Evolutionary conservation across 1,284 basidiomycete species (phyloP), one percentile per base, ranked within the genome.

Genomic region (Pseudozyma hubeiensis): DNA sequence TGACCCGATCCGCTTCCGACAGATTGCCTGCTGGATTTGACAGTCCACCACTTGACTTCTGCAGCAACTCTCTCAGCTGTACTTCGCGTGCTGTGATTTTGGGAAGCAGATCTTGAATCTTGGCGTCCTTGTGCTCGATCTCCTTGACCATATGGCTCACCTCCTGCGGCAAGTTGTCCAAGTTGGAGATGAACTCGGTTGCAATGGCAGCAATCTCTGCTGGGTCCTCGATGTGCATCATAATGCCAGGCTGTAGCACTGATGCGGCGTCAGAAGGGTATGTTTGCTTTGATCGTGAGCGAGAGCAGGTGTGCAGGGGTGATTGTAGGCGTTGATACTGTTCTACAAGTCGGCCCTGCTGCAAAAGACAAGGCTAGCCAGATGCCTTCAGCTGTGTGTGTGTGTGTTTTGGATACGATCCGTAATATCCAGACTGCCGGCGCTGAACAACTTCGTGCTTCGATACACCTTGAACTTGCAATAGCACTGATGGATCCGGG

Each of bases 121-220:
- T 82, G 49, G 59, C 65, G 53, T 84, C 82, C 60, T 84, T 84
- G 54, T 82, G 77, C 40, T 83, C 77, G 43, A 84, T 83, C 63
- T 84, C 82, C 48, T 81, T 80, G 52, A 84, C 53, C 46, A 81
- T 68, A 49, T 83, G 81, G 10, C 62, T 70, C n/a, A 84, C 79
- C 48, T 84, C 81, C 24, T 75, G 75, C 2, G 82, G 81, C 37
- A 84, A 53, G 35, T 83, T 84, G 71, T 84, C 81, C 8, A 84
- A 58, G 16, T 69, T 68, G 1, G 77, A 77, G 43, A 82, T 75
- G 58, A 75, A 83, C 63, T 83, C 81, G 46, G 66, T 69, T 11
- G 81, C 79, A 10, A 83, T 69, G 30, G 77, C 80, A 7, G 81
- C 81, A 46, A 83, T 80, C 64, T 83, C 81, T 7, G 80, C 81